These are phyloP conservation scores for Fusarium sp. DNA, from an alignment of 2,329 filamentous ascomycete genomes.

Conservation along the genomic window DNA sequence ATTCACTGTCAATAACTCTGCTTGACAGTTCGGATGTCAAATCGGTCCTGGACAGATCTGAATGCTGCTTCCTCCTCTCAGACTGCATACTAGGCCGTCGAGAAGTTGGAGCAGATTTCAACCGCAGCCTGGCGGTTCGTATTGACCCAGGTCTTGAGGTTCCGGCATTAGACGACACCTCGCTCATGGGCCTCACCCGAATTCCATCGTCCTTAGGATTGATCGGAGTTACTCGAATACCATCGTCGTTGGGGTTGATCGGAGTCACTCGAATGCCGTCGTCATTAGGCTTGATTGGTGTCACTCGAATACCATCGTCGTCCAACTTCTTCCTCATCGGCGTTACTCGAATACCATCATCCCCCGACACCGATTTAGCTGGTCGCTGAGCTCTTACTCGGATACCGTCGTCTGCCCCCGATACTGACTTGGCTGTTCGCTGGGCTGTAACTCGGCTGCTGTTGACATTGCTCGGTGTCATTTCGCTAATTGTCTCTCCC, in stretches of 20 bases:
- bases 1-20: conserved; percentile 23
- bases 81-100: conserved; percentile 41
- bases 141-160: conserved; percentile 35
- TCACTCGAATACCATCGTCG: conserved; percentile 49
- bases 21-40: conserved; percentile 24
- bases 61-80: conserved; percentile 36
- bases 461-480: conserved; percentile 42
- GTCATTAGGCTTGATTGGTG: conserved; percentile 39
- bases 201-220: conserved; percentile 46
- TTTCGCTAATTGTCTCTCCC: conserved; percentile 43
- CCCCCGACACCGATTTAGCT: conserved; percentile 40
- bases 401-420: conserved; percentile 53
- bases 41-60: conserved; percentile 28
- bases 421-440: conserved; percentile 38
- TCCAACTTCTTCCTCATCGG: conserved; percentile 48
- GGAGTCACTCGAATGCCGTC: conserved; percentile 48
- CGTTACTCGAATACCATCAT: conserved; percentile 56
- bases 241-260: conserved; percentile 43
- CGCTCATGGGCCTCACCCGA: conserved; percentile 45
- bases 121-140: conserved; percentile 39
- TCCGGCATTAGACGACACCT: conserved; percentile 41
- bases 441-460: conserved; percentile 34
- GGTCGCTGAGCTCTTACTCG: conserved; percentile 42
- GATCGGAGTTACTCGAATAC: conserved; percentile 46
- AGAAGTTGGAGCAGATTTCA: conserved; percentile 43